These are phyloP conservation scores for Sarocladiaceae sp. DNA, from an alignment of 2,329 filamentous ascomycete genomes.

Conservation along the genomic window DNA sequence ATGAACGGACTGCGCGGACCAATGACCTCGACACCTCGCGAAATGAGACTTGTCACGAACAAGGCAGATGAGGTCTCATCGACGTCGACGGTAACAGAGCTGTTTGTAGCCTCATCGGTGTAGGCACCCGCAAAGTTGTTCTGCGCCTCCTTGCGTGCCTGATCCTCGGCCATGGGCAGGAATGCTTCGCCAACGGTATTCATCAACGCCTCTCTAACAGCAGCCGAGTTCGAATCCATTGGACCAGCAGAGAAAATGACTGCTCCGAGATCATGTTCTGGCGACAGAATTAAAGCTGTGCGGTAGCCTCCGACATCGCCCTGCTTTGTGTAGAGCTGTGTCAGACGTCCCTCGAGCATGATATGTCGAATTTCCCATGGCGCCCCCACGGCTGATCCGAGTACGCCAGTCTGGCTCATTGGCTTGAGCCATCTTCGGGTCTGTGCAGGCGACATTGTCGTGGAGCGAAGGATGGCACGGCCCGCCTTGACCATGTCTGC, in stretches of 20 bases:
- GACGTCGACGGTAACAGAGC: conserved; percentile 2
- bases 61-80: neutral
- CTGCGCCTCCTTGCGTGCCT: conserved; percentile 1
- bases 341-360: conserved; percentile 21
- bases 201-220: conserved; percentile 4
- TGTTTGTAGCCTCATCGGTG: conserved; percentile 3
- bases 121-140: conserved; percentile 6
- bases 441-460: conserved; percentile 22
- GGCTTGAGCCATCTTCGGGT: conserved; percentile 34
- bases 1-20: conserved; percentile 9
- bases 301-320: conserved; percentile 30
- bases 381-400: conserved; percentile 28
- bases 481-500: conserved; percentile 28
- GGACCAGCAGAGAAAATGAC: conserved; percentile 23
- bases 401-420: conserved; percentile 23
- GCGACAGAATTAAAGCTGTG: conserved; percentile 28
- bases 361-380: conserved; percentile 33
- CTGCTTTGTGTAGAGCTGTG: conserved; percentile 34
- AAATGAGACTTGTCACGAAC: neutral
- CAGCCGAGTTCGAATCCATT: conserved; percentile 1
- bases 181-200: conserved; percentile 5
- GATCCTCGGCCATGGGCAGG: conserved; percentile 2
- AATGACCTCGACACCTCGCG: conserved; percentile 1
- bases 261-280: conserved; percentile 32
- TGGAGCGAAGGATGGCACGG: conserved; percentile 28